A percentile compares a stretch with the other conserved stretches of the same genome.
Evolutionary conservation across 164 flowering plant genomes (phyloP).

Genomic region (Protea cynaroides): DNA sequence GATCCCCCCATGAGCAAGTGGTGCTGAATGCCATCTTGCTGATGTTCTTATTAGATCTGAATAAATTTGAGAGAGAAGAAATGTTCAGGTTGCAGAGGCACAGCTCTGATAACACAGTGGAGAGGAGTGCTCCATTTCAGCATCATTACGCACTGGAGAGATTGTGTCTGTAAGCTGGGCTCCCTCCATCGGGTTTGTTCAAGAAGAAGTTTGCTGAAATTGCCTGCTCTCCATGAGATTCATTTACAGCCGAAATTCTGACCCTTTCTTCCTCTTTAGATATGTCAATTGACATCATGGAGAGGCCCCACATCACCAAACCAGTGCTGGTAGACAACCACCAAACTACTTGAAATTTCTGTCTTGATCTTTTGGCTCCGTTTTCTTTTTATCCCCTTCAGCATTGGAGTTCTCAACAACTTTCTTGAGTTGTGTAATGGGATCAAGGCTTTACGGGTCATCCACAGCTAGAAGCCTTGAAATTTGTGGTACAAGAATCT

Average conservation of each 20-base stretch:
- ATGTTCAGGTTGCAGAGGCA: too few species aligned
- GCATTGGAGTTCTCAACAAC: slow-evolving; percentile 3
- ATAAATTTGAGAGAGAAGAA: too few species aligned
- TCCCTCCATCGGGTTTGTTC: too few species aligned
- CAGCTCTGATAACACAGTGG: too few species aligned
- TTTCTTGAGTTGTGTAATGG: not conserved
- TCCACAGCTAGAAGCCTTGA: slow-evolving; percentile 9
- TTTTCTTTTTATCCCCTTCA: slow-evolving; percentile 7
- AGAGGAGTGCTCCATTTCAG: too few species aligned
- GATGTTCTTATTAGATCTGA: too few species aligned
- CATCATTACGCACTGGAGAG: too few species aligned
- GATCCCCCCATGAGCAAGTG: too few species aligned
- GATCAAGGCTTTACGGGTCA: slow-evolving; percentile 8
- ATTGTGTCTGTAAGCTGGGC: too few species aligned
- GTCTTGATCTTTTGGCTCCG: slow-evolving; percentile 4
- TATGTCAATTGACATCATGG: slow-evolving; percentile 47
- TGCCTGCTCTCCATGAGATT: slow-evolving; percentile 19
- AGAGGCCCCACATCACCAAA: slow-evolving; percentile 17
- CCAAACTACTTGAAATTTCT: slow-evolving; percentile 20
- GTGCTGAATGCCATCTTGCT: too few species aligned
- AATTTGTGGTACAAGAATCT: slow-evolving; percentile 1
- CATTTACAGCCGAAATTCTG: slow-evolving; percentile 36
- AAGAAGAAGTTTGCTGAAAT: too few species aligned
- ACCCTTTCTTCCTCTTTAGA: slow-evolving; percentile 39
- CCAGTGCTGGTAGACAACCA: slow-evolving; percentile 10